A percentile compares a stretch with the other conserved stretches of the same genome.
phyloP scores from a whole-genome alignment of 2,329 filamentous ascomycete genomes.

The Aspergillus nomiae region DNA sequence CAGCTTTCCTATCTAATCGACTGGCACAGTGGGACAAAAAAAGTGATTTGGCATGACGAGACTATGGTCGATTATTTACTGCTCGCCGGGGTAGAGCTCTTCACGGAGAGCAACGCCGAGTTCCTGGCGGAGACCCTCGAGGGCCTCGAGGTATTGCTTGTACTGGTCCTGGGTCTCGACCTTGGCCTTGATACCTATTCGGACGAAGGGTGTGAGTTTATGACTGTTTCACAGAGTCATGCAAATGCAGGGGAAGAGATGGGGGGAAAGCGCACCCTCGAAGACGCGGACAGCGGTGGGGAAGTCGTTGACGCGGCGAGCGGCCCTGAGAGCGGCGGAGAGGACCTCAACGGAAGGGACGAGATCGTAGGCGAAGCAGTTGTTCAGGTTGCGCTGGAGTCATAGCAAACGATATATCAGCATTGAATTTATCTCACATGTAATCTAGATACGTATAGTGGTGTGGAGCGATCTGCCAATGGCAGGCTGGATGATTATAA shows the following conservation, averaged over 20 bases:
- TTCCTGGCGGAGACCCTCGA: conserved; percentile 90
- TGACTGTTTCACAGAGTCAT: conserved; percentile 5
- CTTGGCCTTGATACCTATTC: conserved; percentile 92
- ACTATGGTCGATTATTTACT: conserved; percentile 31
- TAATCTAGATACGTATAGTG: not conserved
- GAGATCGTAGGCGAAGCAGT: conserved; percentile 99
- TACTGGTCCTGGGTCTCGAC: conserved; percentile 98
- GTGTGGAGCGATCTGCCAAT: conserved; percentile 15
- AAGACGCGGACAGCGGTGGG: conserved; percentile 98
- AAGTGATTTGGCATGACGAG: conserved; percentile 12
- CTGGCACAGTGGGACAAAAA: conserved; percentile 14
- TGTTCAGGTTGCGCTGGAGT: conserved; percentile 87
- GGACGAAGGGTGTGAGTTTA: conserved; percentile 10
- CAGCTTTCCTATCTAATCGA: conserved; percentile 38
- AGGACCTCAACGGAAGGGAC: conserved; percentile 92
- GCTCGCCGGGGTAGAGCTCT: conserved; percentile 74
- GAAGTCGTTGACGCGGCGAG: conserved; percentile 96
- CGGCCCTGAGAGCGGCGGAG: conserved; percentile 87
- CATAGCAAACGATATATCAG: not conserved
- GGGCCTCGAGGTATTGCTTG: conserved; percentile 89
- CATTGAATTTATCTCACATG: not conserved
- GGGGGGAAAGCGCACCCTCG: conserved; percentile 69
- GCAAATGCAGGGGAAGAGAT: not conserved
- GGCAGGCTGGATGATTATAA: conserved; percentile 16
- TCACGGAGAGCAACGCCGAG: conserved; percentile 90